Percentiles rank a stretch among this genome's conserved stretches.
These are phyloP conservation scores for Phytophthora cactorum DNA, from an alignment of 352 stramenopile genomes.

Conservation along the genomic window DNA sequence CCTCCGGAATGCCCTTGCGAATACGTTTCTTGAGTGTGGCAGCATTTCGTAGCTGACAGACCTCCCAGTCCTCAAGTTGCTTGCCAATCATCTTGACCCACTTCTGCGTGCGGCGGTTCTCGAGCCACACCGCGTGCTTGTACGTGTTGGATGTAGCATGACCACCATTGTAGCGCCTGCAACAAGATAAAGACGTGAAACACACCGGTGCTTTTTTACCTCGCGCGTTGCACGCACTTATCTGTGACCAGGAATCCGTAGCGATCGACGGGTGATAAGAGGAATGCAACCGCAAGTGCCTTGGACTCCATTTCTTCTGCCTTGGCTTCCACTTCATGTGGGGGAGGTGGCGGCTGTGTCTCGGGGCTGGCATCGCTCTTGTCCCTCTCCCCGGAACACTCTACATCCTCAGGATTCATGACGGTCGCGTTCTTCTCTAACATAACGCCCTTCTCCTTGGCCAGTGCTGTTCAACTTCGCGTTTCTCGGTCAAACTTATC, in stretches of 20 bases:
- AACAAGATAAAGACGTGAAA: slow-evolving; percentile 1
- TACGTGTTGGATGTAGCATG: slow-evolving; percentile 31
- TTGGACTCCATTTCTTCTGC: slow-evolving; percentile 26
- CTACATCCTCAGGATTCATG: slow-evolving; percentile 20
- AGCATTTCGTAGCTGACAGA: slow-evolving; percentile 67
- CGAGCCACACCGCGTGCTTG: slow-evolving; percentile 64
- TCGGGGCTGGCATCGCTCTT: slow-evolving; percentile 26
- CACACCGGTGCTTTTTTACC: not conserved
- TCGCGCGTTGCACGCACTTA: slow-evolving; percentile 55
- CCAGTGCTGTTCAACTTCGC: not conserved
- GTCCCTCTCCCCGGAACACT: slow-evolving; percentile 19
- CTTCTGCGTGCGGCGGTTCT: slow-evolving; percentile 80
- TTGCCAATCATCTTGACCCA: slow-evolving; percentile 87
- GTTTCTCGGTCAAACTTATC: not conserved
- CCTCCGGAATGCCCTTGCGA: slow-evolving; percentile 78
- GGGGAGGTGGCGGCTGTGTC: slow-evolving; percentile 13
- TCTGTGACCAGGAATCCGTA: slow-evolving; percentile 80
- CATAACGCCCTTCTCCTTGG: slow-evolving; percentile 3
- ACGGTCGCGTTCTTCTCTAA: slow-evolving; percentile 19
- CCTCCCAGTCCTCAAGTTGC: slow-evolving; percentile 79
- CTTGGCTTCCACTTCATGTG: slow-evolving; percentile 17
- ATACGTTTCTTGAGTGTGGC: slow-evolving; percentile 74
- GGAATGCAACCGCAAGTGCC: slow-evolving; percentile 39
- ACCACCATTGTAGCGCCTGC: slow-evolving; percentile 49
- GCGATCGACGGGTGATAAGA: slow-evolving; percentile 62